Conservation (phyloP, 495 filamentous ascomycete species). For the Massariosphaeria phaeospora region DNA sequence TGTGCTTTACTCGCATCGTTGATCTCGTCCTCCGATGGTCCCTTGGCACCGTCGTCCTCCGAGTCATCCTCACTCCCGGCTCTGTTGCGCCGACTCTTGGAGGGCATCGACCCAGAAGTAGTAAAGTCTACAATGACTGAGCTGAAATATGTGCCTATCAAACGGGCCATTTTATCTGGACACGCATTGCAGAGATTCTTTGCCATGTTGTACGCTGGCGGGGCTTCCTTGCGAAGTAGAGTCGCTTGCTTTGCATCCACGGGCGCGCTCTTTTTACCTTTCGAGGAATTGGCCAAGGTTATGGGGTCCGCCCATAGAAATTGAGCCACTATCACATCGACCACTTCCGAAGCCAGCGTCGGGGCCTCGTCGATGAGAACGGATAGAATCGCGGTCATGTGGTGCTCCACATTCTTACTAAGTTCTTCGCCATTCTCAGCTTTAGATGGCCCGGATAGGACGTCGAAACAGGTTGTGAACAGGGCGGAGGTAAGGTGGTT, state of each 20-base stretch:
- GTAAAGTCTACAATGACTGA: slow-evolving; percentile 90
- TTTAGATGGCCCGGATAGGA: slow-evolving; percentile 72
- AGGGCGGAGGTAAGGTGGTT: slow-evolving; percentile 72
- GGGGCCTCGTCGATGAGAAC: slow-evolving; percentile 82
- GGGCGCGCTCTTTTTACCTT: slow-evolving; percentile 57
- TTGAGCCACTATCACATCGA: slow-evolving; percentile 94
- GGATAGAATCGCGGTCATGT: slow-evolving; percentile 80
- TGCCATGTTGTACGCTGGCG: slow-evolving; percentile 91
- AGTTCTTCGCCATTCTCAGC: slow-evolving; percentile 70
- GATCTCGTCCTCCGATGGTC: slow-evolving; percentile 74
- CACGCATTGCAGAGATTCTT: slow-evolving; percentile 88
- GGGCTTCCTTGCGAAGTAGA: slow-evolving; percentile 74
- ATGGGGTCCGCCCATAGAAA: slow-evolving; percentile 80
- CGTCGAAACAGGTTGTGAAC: slow-evolving; percentile 86
- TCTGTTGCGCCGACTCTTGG: slow-evolving; percentile 6
- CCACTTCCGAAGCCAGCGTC: slow-evolving; percentile 70
- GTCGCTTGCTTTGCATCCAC: slow-evolving; percentile 71
- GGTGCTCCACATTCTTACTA: slow-evolving; percentile 83
- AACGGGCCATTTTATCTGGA: slow-evolving; percentile 86
- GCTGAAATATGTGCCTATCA: slow-evolving; percentile 94
- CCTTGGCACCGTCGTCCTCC: slow-evolving; percentile 60
- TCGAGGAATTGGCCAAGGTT: slow-evolving; percentile 41
- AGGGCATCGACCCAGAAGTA: slow-evolving; percentile 31
- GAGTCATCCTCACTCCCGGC: slow-evolving; percentile 54
- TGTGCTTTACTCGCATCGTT: slow-evolving; percentile 87